Evolutionary conservation across 1,284 basidiomycete species (phyloP), one percentile per base, ranked within the genome.

Genomic region (Leccinum pachyderme): DNA sequence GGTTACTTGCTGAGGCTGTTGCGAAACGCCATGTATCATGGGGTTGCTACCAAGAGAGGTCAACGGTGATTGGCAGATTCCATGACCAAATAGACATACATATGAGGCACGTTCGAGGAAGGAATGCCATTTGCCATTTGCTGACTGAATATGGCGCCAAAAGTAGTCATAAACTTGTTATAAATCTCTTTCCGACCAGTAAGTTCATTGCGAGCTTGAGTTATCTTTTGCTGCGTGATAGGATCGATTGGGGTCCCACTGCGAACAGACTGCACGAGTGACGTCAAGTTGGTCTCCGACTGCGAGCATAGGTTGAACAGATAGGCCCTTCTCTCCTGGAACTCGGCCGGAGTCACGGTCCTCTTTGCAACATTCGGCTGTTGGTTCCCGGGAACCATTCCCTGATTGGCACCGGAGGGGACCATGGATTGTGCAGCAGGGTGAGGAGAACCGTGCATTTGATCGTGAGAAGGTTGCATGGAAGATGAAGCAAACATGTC

Each of bases 391-490:
- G 64, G 56, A 4, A 56, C 51, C 53, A 70, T 67, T 18, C 58
- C 66, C 43, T 64, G 68, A 54, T 52, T 60, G 29, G 54, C 41
- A 31, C 60, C 55, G 22, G 65, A 39, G 5, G 60, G 58, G 18
- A 58, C 66, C 4, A 61, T 53, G 13, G 63, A 32, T 29, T 71
- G 68, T 24, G 61, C 47, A 51, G 68, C 63, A 2, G 68, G 58
- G 68, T 79, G 79, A 0, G 82, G 82, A 11, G 82, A 83, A 5
- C 76, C 73, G 25, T 77, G 79, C 48, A 75, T 70, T 47, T 78
- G 77, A 47, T 77, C 72, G 47, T 73, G 72, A 32, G 75, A 68
- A 54, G 67, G 61, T 13, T 71, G 63, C 64, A 78, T 72, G 27
- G 69, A 70, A 18, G 75, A 65, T 13, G 78, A 67, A 24, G 71